Conservation (phyloP, 345 rosid species). For the Salix dunnii region DNA sequence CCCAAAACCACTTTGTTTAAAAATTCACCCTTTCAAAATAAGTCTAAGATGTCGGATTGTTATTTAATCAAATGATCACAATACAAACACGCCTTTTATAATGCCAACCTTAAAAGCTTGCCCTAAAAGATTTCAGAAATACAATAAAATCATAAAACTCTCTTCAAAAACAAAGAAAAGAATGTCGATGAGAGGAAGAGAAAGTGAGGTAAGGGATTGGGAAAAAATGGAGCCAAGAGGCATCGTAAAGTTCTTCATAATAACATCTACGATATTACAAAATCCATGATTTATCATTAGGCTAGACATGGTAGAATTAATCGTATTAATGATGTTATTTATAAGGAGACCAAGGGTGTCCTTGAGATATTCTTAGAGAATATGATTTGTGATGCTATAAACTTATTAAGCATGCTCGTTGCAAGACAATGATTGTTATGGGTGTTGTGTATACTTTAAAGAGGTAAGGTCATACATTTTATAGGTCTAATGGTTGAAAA, state of each 20-base stretch:
- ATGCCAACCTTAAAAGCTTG: no score
- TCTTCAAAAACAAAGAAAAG: no score
- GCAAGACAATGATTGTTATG: conserved; percentile 61
- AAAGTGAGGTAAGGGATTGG: conserved; percentile 46
- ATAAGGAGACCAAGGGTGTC: conserved; percentile 47
- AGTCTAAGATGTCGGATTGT: no score
- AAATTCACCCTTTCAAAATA: no score
- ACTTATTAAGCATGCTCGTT: conserved; percentile 49
- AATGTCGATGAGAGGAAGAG: conserved; percentile 60
- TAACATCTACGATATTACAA: conserved; percentile 51
- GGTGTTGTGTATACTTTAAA: conserved; percentile 54
- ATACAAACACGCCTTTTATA: no score
- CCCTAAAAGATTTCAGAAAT: no score
- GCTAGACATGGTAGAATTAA: conserved; percentile 54
- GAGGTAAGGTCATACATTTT: conserved; percentile 56
- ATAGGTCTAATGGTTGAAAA: conserved; percentile 44
- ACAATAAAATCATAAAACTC: no score
- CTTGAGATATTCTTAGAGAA: conserved; percentile 49
- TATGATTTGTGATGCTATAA: conserved; percentile 43
- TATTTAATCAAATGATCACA: no score
- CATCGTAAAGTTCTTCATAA: conserved; percentile 52
- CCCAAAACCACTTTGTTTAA: no score
- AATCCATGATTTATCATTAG: conserved; percentile 27
- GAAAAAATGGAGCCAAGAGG: conserved; percentile 52
- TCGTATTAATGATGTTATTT: conserved; percentile 50